These are phyloP conservation scores for Podospora comata DNA, from an alignment of 495 filamentous ascomycete species.

Conservation along the genomic window DNA sequence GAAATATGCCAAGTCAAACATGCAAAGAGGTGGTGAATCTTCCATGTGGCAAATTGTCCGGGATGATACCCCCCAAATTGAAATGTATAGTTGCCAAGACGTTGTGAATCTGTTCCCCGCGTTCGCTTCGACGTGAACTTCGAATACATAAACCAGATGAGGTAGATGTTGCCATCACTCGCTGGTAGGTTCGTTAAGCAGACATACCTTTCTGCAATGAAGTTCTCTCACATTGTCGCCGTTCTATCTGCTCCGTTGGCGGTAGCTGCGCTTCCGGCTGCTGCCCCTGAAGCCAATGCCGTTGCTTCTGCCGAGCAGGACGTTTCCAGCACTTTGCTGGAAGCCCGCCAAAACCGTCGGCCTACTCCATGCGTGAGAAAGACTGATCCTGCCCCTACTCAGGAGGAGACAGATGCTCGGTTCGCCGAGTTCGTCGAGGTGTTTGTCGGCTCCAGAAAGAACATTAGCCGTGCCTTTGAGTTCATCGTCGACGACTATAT, in stretches of 20 bases:
- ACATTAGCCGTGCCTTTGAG: conserved; percentile 37
- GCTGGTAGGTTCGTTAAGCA: neutral
- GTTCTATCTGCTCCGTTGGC: conserved; percentile 3
- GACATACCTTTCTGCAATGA: neutral
- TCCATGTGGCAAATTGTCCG: conserved; percentile 14
- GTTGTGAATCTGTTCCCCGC: neutral
- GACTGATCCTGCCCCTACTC: conserved; percentile 21
- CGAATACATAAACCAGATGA: neutral
- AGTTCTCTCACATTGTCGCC: neutral
- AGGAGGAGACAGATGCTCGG: conserved; percentile 27
- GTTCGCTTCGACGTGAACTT: neutral
- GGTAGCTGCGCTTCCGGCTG: conserved; percentile 2
- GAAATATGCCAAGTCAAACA: neutral
- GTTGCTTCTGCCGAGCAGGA: neutral
- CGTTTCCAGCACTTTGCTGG: neutral
- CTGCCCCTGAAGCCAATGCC: conserved; percentile 16
- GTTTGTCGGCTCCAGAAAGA: conserved; percentile 37
- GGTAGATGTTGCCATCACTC: neutral
- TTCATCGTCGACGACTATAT: conserved; percentile 39
- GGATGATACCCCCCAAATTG: conserved; percentile 15
- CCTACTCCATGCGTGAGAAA: conserved; percentile 17
- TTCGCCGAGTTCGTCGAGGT: conserved; percentile 35
- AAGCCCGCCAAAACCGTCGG: neutral
- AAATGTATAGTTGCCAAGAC: conserved; percentile 11
- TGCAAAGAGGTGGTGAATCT: neutral